A percentile compares a stretch with the other conserved stretches of the same genome.
Evolutionary conservation across 1,139 yeast genomes (phyloP).

Genomic region (Candida tetrigidarum): DNA sequence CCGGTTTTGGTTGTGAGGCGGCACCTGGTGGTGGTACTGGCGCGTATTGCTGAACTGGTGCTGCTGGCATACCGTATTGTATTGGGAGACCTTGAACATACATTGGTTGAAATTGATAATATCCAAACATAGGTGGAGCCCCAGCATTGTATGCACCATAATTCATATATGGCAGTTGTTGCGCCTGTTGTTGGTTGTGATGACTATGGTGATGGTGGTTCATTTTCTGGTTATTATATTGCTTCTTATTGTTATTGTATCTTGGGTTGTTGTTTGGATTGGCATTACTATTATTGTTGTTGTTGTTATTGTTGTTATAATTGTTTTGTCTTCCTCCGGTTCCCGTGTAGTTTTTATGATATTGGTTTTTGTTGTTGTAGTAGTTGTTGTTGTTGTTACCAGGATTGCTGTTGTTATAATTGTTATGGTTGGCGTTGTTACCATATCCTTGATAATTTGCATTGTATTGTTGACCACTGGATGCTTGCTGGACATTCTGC

Average conservation of each 20-base stretch:
- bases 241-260: slow-evolving; percentile 18
- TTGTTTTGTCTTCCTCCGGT: slow-evolving; percentile 15
- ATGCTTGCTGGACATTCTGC: slow-evolving; percentile 5
- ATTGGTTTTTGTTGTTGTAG: slow-evolving; percentile 14
- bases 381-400: slow-evolving; percentile 11
- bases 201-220: slow-evolving; percentile 18
- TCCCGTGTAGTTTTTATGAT: slow-evolving; percentile 9
- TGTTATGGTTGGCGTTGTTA: slow-evolving; percentile 8
- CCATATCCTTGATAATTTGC: slow-evolving; percentile 13
- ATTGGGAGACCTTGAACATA: slow-evolving; percentile 19
- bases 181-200: slow-evolving; percentile 20
- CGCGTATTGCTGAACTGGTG: slow-evolving; percentile 14
- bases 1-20: slow-evolving; percentile 18
- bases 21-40: slow-evolving; percentile 14
- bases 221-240: slow-evolving; percentile 22
- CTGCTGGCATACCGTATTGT: slow-evolving; percentile 14
- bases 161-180: slow-evolving; percentile 17
- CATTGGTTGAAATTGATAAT: slow-evolving; percentile 23
- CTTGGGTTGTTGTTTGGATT: slow-evolving; percentile 10
- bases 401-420: slow-evolving; percentile 8
- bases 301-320: slow-evolving; percentile 12
- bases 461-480: slow-evolving; percentile 10
- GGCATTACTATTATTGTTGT: too few relatives aligned
- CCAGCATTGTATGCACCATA: slow-evolving; percentile 20
- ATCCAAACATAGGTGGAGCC: slow-evolving; percentile 20